Percentiles rank a stretch among this genome's conserved stretches.
These are phyloP conservation scores for Suillus variegatus DNA, from an alignment of 768 basidiomycete genomes.

Conservation along the genomic window DNA sequence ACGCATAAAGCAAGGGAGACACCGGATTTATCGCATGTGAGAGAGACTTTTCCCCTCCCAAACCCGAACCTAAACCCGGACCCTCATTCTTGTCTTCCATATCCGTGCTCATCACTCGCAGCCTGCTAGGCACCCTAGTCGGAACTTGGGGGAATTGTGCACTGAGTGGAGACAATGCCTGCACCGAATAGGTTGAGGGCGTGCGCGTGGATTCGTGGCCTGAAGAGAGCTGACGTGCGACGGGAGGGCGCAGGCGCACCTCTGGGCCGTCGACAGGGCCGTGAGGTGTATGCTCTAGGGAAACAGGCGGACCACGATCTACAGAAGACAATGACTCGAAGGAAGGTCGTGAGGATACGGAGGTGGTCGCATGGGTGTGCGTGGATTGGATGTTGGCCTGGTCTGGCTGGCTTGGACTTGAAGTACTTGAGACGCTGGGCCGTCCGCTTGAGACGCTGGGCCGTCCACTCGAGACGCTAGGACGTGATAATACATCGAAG, in stretches of 20 bases:
- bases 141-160: constrained; percentile 35
- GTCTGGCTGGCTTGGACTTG: not conserved
- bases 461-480: constrained; percentile 3
- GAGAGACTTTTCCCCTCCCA: constrained; percentile 5
- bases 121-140: constrained; percentile 29
- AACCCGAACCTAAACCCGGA: constrained; percentile 7
- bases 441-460: constrained; percentile 14
- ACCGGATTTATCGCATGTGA: constrained; percentile 15
- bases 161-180: constrained; percentile 22
- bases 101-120: constrained; percentile 28
- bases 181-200: constrained; percentile 17
- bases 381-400: constrained; percentile 4
- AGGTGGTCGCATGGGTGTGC: not conserved
- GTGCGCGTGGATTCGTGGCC: constrained; percentile 15
- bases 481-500: not conserved
- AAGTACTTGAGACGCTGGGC: too few species aligned
- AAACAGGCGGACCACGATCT: not conserved
- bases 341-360: constrained; percentile 23
- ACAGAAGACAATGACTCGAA: constrained; percentile 22
- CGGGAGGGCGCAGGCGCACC: constrained; percentile 19
- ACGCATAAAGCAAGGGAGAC: constrained; percentile 43
- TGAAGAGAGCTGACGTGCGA: constrained; percentile 24
- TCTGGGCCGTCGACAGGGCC: constrained; percentile 9
- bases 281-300: not conserved
- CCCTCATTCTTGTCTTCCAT: not conserved